Base-by-base conservation (phyloP, 805 yeast genomes). In the Trichomonascus vanleenenianus region DNA sequence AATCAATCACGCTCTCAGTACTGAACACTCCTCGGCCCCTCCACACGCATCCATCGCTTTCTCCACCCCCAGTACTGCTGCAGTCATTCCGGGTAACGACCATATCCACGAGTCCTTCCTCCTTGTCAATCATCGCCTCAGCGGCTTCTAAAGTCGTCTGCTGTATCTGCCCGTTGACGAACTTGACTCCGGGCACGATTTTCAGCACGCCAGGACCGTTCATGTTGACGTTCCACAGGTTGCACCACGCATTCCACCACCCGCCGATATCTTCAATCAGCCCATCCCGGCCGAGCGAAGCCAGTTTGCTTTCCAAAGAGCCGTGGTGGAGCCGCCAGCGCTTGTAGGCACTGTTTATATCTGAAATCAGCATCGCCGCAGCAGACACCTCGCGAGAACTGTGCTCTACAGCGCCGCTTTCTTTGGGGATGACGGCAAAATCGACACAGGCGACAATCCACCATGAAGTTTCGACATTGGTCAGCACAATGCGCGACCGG, bases 321-420 rank as follows among this genome's bases (percentile, higher is more conserved):
- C 70, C 70, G 46, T 59, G 50, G 40, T 66, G 62, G 14, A 70
- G 49, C 12, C 49, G 43, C 62, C 64, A 70, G 4, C 68, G 50
- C 30, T 56, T 49, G 45, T 64, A 64, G 3, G 67, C 72, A 12
- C 50, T 43, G 11, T 45, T 36, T 10, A 70, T 45, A 45, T 61
- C 59, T 4, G 55, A 51, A 5, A 48, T 44, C 15, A 70, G 49
- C 34, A 65, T 60, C n/a, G 64, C 67, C 3, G 71, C 60, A 2
- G 61, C 40, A 1, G 67, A 65, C 22, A 65, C 30, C 1, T 64
- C 67, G 40, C 54, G 52, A 19, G 54, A 50, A 12, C 53, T 43
- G 46, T 54, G 57, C n/a, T 48, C 49, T 8, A 38, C 39, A 3
- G 40, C 30, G 16, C 43, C 50, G 2, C 18, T 32, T 0, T 49